Conservation (phyloP, 176 grass and related monocot genomes). For the Poa annua region DNA sequence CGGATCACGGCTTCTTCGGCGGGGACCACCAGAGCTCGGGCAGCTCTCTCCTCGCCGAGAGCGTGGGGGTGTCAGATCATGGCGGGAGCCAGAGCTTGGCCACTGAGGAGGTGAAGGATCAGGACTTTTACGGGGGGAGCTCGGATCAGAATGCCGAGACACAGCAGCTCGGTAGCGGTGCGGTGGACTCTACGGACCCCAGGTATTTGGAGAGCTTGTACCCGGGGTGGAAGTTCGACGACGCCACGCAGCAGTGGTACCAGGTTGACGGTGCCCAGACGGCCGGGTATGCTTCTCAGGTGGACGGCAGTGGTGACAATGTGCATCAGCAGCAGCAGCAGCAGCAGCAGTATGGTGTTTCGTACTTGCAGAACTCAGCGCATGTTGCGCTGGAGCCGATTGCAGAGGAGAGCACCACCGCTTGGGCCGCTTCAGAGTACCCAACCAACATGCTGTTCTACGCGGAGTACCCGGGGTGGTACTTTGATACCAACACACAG, state of each 20-base stretch:
- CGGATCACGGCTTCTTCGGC: constrained; percentile 34
- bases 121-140: constrained; percentile 22
- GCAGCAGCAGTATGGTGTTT: constrained; percentile 44
- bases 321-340: constrained; percentile 27
- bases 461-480: constrained; percentile 84
- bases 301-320: constrained; percentile 23
- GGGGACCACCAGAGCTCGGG: constrained; percentile 31
- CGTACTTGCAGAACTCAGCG: constrained; percentile 56
- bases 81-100: constrained; percentile 32
- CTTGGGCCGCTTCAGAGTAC: constrained; percentile 43
- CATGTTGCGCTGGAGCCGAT: constrained; percentile 70
- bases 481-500: constrained; percentile 86
- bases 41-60: no score
- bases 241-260: constrained; percentile 77
- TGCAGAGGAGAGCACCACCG: constrained; percentile 53
- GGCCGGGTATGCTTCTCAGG: constrained; percentile 39
- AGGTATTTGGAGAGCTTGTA: constrained; percentile 71
- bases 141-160: constrained; percentile 20
- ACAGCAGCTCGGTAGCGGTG: not conserved
- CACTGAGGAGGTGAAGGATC: constrained; percentile 19
- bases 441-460: constrained; percentile 94
- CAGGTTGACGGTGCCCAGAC: constrained; percentile 54
- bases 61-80: constrained; percentile 35
- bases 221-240: constrained; percentile 85
- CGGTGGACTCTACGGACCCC: constrained; percentile 50